Evolutionary conservation across 1,284 basidiomycete genomes (phyloP).

Genomic region (Ustilago sp.): DNA sequence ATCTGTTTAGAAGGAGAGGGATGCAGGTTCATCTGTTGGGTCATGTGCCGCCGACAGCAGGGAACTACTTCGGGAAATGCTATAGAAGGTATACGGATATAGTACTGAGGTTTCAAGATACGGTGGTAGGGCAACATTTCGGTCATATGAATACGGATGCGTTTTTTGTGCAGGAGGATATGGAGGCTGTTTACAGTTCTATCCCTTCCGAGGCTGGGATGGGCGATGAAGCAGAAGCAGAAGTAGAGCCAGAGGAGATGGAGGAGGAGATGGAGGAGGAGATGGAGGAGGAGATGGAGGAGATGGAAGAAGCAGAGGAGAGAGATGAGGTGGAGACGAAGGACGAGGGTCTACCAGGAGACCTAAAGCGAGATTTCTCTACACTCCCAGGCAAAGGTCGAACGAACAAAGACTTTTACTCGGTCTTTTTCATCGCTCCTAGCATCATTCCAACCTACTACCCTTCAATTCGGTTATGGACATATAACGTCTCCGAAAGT

Average conservation of each 20-base stretch:
- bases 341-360: constrained; percentile 42
- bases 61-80: constrained; percentile 87
- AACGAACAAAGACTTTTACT: constrained; percentile 61
- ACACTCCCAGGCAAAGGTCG: constrained; percentile 57
- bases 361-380: constrained; percentile 65
- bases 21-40: constrained; percentile 79
- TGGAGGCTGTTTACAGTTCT: constrained; percentile 34
- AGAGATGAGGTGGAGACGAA: constrained; percentile 1
- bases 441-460: constrained; percentile 86
- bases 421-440: constrained; percentile 59
- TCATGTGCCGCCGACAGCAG: constrained; percentile 79
- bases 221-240: not conserved
- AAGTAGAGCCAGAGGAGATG: not conserved
- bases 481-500: constrained; percentile 67
- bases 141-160: constrained; percentile 75
- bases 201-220: not conserved
- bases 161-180: constrained; percentile 65
- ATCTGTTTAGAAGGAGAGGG: constrained; percentile 77
- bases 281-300: not conserved
- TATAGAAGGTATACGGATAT: constrained; percentile 83
- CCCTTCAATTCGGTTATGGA: constrained; percentile 84
- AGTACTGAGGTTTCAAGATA: constrained; percentile 86
- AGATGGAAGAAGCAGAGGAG: not conserved
- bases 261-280: not conserved
- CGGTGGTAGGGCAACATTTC: constrained; percentile 87